Evolutionary conservation across 2,329 filamentous ascomycete genomes (phyloP).

Genomic region (Gaeumannomyces sp.): DNA sequence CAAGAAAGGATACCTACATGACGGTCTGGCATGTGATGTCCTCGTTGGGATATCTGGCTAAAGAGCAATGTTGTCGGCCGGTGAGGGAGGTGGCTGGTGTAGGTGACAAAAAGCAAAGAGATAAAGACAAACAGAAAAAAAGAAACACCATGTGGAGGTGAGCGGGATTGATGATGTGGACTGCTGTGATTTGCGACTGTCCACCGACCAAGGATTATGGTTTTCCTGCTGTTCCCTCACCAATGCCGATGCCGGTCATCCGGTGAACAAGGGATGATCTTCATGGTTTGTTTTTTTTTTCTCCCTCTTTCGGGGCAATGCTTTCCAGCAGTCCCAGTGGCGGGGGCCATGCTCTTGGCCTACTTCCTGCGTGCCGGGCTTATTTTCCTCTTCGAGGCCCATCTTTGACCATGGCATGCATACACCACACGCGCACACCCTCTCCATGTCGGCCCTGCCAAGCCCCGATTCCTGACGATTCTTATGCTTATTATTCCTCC

Average conservation of each 20-base stretch:
- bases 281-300: neutral
- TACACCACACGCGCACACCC: too few species aligned
- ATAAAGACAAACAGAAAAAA: neutral
- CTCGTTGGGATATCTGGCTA: too few species aligned
- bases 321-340: neutral
- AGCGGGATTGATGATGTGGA: neutral
- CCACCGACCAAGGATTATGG: neutral
- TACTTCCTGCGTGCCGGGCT: too few species aligned
- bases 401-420: neutral
- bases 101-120: too few species aligned
- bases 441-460: neutral
- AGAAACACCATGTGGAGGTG: neutral
- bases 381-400: neutral
- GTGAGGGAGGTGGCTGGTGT: too few species aligned
- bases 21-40: neutral
- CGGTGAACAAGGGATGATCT: neutral
- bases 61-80: too few species aligned
- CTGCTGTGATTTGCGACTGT: slow-evolving; percentile 1
- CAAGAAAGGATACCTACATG: neutral
- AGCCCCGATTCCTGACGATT: neutral
- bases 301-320: neutral
- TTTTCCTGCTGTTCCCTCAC: neutral
- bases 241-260: neutral
- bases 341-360: neutral
- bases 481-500: neutral